A percentile compares a stretch with the other conserved stretches of the same genome.
Conservation (phyloP, 306 rosid species). For the Comarum palustre region DNA sequence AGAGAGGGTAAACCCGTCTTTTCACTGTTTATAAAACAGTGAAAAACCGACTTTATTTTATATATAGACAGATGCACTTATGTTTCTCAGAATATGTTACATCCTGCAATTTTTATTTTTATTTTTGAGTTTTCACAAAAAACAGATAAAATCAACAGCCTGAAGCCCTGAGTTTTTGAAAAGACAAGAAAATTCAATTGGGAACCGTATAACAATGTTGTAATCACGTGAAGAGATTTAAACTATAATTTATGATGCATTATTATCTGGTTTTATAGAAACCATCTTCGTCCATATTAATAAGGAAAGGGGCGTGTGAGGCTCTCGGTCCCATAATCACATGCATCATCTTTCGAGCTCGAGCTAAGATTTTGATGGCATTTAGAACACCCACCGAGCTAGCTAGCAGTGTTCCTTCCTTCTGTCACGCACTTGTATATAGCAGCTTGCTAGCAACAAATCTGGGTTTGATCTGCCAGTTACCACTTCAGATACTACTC, state of each 20-base stretch:
- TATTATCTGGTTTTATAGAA: background rate
- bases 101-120: background rate
- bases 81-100: background rate
- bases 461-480: background rate
- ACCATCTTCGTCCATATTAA: background rate
- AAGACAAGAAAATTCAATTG: too few relatives aligned
- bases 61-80: too few relatives aligned
- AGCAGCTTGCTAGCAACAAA: background rate
- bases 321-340: constrained; percentile 20
- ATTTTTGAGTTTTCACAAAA: background rate
- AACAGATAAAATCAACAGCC: background rate
- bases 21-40: too few relatives aligned
- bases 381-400: background rate
- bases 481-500: background rate
- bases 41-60: too few relatives aligned
- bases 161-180: too few relatives aligned
- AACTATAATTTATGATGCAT: background rate
- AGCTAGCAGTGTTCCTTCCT: background rate
- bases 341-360: constrained; percentile 2
- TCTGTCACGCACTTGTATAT: background rate
- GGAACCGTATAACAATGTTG: background rate
- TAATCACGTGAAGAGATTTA: constrained; percentile 12
- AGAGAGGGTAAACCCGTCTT: too few relatives aligned
- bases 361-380: background rate
- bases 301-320: background rate